Evolutionary conservation across 2,329 filamentous ascomycete genomes (phyloP).

Genomic region (Nigrospora sphaerica): DNA sequence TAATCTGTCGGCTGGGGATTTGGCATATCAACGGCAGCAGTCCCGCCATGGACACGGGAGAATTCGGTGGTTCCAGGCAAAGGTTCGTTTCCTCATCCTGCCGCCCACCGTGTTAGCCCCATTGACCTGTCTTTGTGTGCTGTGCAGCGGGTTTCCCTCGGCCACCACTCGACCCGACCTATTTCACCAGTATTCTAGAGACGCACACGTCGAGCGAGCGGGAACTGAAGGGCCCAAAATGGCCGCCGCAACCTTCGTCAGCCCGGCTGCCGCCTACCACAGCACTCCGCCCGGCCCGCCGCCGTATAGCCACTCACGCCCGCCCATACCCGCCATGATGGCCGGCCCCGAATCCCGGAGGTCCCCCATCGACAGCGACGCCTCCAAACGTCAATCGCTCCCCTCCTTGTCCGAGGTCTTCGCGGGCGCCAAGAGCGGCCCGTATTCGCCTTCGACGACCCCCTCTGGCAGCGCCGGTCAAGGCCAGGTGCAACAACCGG

Average conservation of each 20-base stretch:
- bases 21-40: slow-evolving; percentile 22
- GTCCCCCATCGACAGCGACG: slow-evolving; percentile 17
- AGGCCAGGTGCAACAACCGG: slow-evolving; percentile 9
- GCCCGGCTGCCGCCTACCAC: slow-evolving; percentile 22
- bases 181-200: slow-evolving; percentile 16
- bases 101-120: slow-evolving; percentile 7
- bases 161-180: slow-evolving; percentile 17
- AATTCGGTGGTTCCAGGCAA: slow-evolving; percentile 25
- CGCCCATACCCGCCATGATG: slow-evolving; percentile 18
- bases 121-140: slow-evolving; percentile 17
- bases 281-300: slow-evolving; percentile 14
- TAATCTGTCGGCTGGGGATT: slow-evolving; percentile 22
- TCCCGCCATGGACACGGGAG: slow-evolving; percentile 28
- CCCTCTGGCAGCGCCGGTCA: slow-evolving; percentile 16
- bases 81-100: slow-evolving; percentile 20
- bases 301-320: slow-evolving; percentile 3
- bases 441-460: slow-evolving; percentile 20
- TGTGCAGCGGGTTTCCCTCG: slow-evolving; percentile 21
- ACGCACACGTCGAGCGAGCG: slow-evolving; percentile 13
- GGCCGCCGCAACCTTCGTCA: slow-evolving; percentile 25
- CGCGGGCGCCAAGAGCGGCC: slow-evolving; percentile 16
- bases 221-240: slow-evolving; percentile 18
- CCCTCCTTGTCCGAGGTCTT: slow-evolving; percentile 26
- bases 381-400: slow-evolving; percentile 20
- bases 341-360: slow-evolving; percentile 17